Evolutionary conservation across 1,284 basidiomycete species (phyloP).

Genomic region (Chalciporus sp.): DNA sequence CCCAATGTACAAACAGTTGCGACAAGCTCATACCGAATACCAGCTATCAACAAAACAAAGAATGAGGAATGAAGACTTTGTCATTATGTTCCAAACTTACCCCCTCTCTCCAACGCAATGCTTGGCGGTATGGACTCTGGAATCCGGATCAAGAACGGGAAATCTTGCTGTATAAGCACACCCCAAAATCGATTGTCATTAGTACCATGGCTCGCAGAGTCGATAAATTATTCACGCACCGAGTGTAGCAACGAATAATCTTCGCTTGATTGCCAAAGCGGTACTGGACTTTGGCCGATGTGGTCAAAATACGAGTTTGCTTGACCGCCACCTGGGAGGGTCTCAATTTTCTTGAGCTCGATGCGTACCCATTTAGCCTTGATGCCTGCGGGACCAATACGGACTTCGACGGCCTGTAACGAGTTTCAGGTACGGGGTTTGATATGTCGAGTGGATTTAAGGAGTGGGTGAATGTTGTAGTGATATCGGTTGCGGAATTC

Average conservation of each 20-base stretch:
- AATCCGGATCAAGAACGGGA: constrained; percentile 83
- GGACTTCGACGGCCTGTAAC: constrained; percentile 77
- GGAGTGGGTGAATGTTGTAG: not conserved
- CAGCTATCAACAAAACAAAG: constrained; percentile 45
- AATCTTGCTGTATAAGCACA: constrained; percentile 57
- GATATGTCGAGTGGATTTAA: not conserved
- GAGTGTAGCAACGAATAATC: constrained; percentile 71
- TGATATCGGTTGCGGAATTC: not conserved
- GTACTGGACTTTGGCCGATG: constrained; percentile 71
- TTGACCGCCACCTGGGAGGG: constrained; percentile 68
- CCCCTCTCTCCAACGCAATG: constrained; percentile 71
- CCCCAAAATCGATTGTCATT: constrained; percentile 26
- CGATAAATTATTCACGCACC: constrained; percentile 44
- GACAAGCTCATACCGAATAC: constrained; percentile 83
- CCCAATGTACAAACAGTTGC: constrained; percentile 82
- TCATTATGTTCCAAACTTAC: constrained; percentile 36
- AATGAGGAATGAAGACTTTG: not conserved
- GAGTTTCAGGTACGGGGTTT: constrained; percentile 5
- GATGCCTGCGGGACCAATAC: constrained; percentile 69
- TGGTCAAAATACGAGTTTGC: constrained; percentile 72
- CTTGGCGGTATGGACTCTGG: constrained; percentile 85
- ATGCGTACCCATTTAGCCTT: constrained; percentile 90
- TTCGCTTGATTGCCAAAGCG: constrained; percentile 69
- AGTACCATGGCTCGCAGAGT: constrained; percentile 21
- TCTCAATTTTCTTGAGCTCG: constrained; percentile 86